Evolutionary conservation across 1,284 basidiomycete species (phyloP), one percentile per base, ranked within the genome.

Genomic region (Phlebopus sp.): DNA sequence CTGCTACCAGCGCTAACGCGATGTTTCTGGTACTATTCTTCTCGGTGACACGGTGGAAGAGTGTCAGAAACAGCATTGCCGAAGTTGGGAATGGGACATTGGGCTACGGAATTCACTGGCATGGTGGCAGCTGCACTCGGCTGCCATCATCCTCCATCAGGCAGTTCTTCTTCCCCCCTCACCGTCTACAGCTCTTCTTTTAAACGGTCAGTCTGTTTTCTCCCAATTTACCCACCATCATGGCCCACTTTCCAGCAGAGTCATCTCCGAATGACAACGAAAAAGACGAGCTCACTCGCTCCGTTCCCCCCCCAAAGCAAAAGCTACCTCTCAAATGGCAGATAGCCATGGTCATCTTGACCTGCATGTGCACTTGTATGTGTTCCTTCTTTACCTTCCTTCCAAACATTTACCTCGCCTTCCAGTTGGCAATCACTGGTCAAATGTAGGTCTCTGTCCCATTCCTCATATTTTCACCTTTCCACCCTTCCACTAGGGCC

Each of bases 361-460:
- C 64, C 6, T 68, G 66, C 54, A 49, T 68, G 30, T 65, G 64
- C 37, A 64, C 62, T 38, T 68, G 66, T 67, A 44, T 59, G 5
- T 32, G 36, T 37, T 18, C 37, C 23, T 31, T 15, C 15, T n/a
- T n/a, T n/a, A 36, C 29, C 21, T 15, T 21, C 13, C 19, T 25
- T 41, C 35, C 30, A 4, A 41, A 8, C 51, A 11, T 32, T 40
- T 27, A 50, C 13, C 23, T 38, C n/a, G 8, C 32, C 10, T 36
- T 38, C 7, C 42, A 75, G 73, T 75, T 46, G 73, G 73, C 2
- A 73, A 74, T 54, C 73, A 75, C 51, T 75, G 73, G 73, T 74
- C 72, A 9, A 73, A 72, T 54, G 72, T 74, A 51, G 46, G 64
- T 51, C 15, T 31, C n/a, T 46, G n/a, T 17, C 40, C n/a, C 32